Evolutionary conservation across 1,284 basidiomycete genomes (phyloP), one percentile per base, ranked within the genome.

Genomic region (Ustilago lituana): DNA sequence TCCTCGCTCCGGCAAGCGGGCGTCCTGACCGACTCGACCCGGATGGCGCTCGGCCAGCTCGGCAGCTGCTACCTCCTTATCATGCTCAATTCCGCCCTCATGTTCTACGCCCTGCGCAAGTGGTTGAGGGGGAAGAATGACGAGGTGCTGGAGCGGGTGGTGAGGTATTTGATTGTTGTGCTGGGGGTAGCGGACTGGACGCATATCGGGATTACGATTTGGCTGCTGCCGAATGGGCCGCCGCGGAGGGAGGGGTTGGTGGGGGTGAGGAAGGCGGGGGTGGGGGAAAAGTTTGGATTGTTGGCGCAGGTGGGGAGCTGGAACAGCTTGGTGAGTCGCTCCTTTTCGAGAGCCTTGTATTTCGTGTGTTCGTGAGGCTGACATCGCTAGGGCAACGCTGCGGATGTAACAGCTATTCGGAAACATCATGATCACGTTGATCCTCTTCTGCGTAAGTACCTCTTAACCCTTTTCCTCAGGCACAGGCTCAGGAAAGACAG

Each of bases 351-450:
- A n/a, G n/a, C n/a, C n/a, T n/a, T n/a, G n/a, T n/a, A n/a, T n/a
- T n/a, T n/a, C n/a, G n/a, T n/a, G n/a, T n/a, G n/a, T n/a, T n/a
- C n/a, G n/a, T n/a, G n/a, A n/a, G n/a, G n/a, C n/a, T n/a, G n/a
- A n/a, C n/a, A n/a, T n/a, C n/a, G n/a, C n/a, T n/a, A n/a, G n/a
- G n/a, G n/a, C n/a, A n/a, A 36, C 27, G 1, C 6, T 35, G 19
- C 10, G 32, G 11, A 23, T 29, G 11, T 9, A 1, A 38, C 49
- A 72, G 66, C 65, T 78, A 6, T 78, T 78, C 40, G 76, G 76
- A 6, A 78, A 78, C 54, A 72, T 78, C 38, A 51, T 74, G 46
- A 76, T 78, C 61, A 76, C 76, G 2, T 65, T 78, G 20, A 53
- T 72, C 32, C 59, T 78, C 10, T 76, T 78, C 39, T 72, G 61